phyloP scores from a whole-genome alignment of 208 protist genomes.

The Leishmania turanica region DNA sequence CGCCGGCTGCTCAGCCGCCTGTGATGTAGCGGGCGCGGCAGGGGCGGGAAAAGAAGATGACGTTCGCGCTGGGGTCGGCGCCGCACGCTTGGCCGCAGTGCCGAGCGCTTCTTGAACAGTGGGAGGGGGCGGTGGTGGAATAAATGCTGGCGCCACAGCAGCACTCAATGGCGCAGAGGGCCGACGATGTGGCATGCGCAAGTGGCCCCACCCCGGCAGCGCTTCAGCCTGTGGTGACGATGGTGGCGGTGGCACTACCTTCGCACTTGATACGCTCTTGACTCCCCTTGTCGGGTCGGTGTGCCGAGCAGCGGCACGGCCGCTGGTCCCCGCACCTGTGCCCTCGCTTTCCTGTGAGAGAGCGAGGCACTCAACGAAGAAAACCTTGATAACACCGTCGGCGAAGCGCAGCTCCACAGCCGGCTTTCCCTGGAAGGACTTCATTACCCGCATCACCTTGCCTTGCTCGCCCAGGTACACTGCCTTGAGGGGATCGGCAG shows the following conservation, averaged over 20 bases:
- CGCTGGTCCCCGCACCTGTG: not conserved
- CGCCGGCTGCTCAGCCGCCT: not conserved
- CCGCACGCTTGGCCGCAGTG: not conserved
- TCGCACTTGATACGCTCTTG: not conserved
- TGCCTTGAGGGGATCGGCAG: constrained; percentile 70
- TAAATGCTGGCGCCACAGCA: not conserved
- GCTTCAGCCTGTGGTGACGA: constrained; percentile 19
- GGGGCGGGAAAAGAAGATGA: not conserved
- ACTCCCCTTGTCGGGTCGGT: constrained; percentile 7
- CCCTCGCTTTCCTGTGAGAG: constrained; percentile 14
- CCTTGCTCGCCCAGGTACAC: constrained; percentile 84
- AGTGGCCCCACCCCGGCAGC: constrained; percentile 19
- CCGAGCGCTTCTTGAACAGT: not conserved
- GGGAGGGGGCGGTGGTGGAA: constrained; percentile 4
- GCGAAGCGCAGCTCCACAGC: constrained; percentile 87
- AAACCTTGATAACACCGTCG: constrained; percentile 75
- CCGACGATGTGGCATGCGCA: constrained; percentile 25
- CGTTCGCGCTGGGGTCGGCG: not conserved
- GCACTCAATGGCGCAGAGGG: not conserved
- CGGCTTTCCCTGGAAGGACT: constrained; percentile 72
- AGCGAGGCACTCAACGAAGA: constrained; percentile 77
- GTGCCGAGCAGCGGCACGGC: not conserved
- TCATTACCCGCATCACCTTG: constrained; percentile 60
- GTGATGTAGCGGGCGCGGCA: not conserved
- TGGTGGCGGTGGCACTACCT: not conserved